Percentiles rank a stretch among this genome's conserved stretches.
Conservation (phyloP, 2,329 filamentous ascomycete species). For the Aspergillus sojae region DNA sequence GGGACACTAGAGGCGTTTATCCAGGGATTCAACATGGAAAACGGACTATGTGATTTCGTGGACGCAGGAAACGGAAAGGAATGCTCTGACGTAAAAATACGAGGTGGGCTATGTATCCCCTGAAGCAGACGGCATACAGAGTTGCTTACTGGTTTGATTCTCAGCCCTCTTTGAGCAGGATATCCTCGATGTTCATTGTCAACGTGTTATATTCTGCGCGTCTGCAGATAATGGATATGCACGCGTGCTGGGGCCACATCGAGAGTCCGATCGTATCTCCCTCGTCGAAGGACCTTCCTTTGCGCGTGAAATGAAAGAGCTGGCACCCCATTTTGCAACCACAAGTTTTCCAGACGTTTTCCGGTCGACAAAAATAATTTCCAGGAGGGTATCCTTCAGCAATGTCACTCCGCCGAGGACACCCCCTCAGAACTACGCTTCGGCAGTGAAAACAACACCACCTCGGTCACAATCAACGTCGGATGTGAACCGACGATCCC, state of each 20-base stretch:
- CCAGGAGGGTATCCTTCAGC: slow-evolving; percentile 8
- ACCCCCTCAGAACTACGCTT: slow-evolving; percentile 21
- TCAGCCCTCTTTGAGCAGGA: slow-evolving; percentile 35
- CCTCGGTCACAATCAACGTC: slow-evolving; percentile 2
- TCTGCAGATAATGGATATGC: slow-evolving; percentile 49
- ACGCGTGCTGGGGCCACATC: slow-evolving; percentile 40
- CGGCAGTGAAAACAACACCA: slow-evolving; percentile 6
- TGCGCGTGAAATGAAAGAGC: slow-evolving; percentile 36
- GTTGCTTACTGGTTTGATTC: not conserved
- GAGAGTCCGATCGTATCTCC: slow-evolving; percentile 35
- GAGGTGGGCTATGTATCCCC: slow-evolving; percentile 32
- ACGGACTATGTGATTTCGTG: slow-evolving; percentile 42
- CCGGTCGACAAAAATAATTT: slow-evolving; percentile 12
- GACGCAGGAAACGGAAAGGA: slow-evolving; percentile 49
- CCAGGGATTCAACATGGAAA: slow-evolving; percentile 46
- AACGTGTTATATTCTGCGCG: slow-evolving; percentile 45
- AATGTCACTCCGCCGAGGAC: slow-evolving; percentile 13
- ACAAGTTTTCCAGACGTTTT: slow-evolving; percentile 19
- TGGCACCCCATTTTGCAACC: slow-evolving; percentile 25
- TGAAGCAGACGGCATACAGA: too few relatives aligned
- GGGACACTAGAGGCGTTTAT: slow-evolving; percentile 38
- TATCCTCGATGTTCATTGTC: slow-evolving; percentile 43
- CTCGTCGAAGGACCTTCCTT: slow-evolving; percentile 43
- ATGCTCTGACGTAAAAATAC: slow-evolving; percentile 47
- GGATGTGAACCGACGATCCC: not conserved